Conservation (phyloP, 2,329 filamentous ascomycete genomes). For the Whalleya microplaca region DNA sequence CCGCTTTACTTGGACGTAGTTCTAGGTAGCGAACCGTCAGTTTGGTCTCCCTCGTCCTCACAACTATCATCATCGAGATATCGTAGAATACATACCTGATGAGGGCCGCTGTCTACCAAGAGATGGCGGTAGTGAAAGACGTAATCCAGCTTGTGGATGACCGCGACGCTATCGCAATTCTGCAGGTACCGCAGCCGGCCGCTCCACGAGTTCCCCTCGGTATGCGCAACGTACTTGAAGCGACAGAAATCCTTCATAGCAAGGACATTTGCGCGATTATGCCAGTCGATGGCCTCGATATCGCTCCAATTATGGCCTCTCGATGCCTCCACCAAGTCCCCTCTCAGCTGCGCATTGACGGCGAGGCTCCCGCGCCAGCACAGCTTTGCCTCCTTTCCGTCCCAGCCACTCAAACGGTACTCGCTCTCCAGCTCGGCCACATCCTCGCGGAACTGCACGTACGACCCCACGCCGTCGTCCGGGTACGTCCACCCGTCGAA, state of each 20-base stretch:
- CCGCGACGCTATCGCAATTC: constrained; percentile 45
- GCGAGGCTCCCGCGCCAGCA: constrained; percentile 40
- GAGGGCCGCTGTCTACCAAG: constrained; percentile 46
- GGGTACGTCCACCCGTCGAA: constrained; percentile 31
- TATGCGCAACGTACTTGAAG: constrained; percentile 33
- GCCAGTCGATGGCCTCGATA: constrained; percentile 35
- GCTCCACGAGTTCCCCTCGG: constrained; percentile 36
- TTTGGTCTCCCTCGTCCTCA: background rate
- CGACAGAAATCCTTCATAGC: constrained; percentile 34
- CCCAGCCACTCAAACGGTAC: constrained; percentile 20
- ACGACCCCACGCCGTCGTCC: constrained; percentile 28
- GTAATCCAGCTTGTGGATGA: constrained; percentile 53
- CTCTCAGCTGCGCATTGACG: constrained; percentile 31
- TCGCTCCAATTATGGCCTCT: constrained; percentile 33
- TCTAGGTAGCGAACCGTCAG: constrained; percentile 28
- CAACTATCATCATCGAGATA: too few relatives aligned
- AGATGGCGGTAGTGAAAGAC: constrained; percentile 52
- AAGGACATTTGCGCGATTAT: constrained; percentile 26
- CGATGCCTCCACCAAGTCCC: constrained; percentile 28
- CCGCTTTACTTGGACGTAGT: constrained; percentile 51
- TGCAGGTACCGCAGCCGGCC: constrained; percentile 40
- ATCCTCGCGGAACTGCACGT: constrained; percentile 29
- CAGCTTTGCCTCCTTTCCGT: constrained; percentile 31
- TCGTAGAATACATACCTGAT: constrained; percentile 43
- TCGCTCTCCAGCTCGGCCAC: constrained; percentile 23